A percentile compares a stretch with the other conserved stretches of the same genome.
These are phyloP conservation scores for Claviceps lovelessii DNA, from an alignment of 2,329 filamentous ascomycete species.

Conservation along the genomic window DNA sequence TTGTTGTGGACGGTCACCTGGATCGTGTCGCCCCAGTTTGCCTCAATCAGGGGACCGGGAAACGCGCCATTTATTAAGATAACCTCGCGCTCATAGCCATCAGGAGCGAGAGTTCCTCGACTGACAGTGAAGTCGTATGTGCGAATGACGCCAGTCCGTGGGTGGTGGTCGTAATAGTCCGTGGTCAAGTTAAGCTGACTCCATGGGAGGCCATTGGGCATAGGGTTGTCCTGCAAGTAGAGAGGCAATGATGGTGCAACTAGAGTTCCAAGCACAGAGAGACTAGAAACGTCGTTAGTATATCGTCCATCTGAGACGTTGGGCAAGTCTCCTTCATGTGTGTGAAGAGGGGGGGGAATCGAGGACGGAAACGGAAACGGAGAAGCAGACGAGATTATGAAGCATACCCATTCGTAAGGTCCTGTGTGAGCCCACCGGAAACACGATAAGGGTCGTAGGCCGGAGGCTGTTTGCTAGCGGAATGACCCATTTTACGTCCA, in stretches of 20 bases:
- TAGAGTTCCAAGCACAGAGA: conserved; percentile 27
- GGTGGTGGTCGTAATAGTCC: conserved; percentile 35
- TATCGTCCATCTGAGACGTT: background rate
- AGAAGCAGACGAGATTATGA: background rate
- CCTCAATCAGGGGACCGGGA: conserved; percentile 52
- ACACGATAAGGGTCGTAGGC: background rate
- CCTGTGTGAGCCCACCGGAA: conserved; percentile 15
- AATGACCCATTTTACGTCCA: background rate
- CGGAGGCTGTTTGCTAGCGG: background rate
- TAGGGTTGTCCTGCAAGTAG: conserved; percentile 34
- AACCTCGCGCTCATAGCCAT: conserved; percentile 37
- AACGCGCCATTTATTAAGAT: conserved; percentile 52
- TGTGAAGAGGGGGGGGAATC: too few relatives aligned
- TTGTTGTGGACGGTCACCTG: conserved; percentile 58
- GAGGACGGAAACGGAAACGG: background rate
- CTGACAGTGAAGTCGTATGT: conserved; percentile 40
- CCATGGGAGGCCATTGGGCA: conserved; percentile 38
- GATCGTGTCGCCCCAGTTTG: conserved; percentile 47
- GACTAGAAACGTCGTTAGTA: conserved; percentile 10
- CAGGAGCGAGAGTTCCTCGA: conserved; percentile 36
- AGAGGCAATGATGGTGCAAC: conserved; percentile 23
- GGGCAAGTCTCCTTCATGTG: background rate
- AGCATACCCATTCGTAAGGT: conserved; percentile 26
- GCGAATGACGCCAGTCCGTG: conserved; percentile 39
- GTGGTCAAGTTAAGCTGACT: conserved; percentile 28